Percentiles rank a stretch among this genome's conserved stretches.
These are phyloP conservation scores for Nakazawaea holstii DNA, from an alignment of 805 yeast genomes.

Conservation along the genomic window DNA sequence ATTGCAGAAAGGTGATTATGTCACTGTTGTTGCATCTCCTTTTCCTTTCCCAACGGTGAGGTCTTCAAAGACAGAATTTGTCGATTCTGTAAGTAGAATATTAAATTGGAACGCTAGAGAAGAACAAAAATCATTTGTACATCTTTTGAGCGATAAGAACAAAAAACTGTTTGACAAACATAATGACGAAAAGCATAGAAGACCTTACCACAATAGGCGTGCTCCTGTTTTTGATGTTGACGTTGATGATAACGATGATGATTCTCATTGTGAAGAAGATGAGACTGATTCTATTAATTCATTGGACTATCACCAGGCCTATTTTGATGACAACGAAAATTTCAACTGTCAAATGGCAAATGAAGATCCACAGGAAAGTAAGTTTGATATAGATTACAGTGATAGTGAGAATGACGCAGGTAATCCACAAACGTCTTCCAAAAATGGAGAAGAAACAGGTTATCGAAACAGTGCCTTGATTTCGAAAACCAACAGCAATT, in stretches of 20 bases:
- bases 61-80: conserved; percentile 65
- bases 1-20: conserved; percentile 75
- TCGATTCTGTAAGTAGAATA: conserved; percentile 80
- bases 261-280: conserved; percentile 10
- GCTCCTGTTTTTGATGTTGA: conserved; percentile 3
- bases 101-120: conserved; percentile 93
- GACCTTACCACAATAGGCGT: conserved; percentile 15
- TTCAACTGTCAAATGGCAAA: conserved; percentile 10
- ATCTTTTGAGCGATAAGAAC: conserved; percentile 52
- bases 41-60: conserved; percentile 93
- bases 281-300: conserved; percentile 11
- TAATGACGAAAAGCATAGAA: conserved; percentile 17
- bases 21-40: conserved; percentile 78
- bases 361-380: conserved; percentile 13
- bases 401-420: conserved; percentile 13
- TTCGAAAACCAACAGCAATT: background rate
- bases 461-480: background rate
- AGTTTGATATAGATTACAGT: conserved; percentile 27
- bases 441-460: background rate
- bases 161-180: conserved; percentile 32
- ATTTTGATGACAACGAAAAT: conserved; percentile 12
- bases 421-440: background rate
- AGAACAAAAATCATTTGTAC: conserved; percentile 76
- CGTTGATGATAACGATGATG: conserved; percentile 1
- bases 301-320: conserved; percentile 12